phyloP scores from a whole-genome alignment of 2,329 filamentous ascomycete species.

The Fusarium sp. region DNA sequence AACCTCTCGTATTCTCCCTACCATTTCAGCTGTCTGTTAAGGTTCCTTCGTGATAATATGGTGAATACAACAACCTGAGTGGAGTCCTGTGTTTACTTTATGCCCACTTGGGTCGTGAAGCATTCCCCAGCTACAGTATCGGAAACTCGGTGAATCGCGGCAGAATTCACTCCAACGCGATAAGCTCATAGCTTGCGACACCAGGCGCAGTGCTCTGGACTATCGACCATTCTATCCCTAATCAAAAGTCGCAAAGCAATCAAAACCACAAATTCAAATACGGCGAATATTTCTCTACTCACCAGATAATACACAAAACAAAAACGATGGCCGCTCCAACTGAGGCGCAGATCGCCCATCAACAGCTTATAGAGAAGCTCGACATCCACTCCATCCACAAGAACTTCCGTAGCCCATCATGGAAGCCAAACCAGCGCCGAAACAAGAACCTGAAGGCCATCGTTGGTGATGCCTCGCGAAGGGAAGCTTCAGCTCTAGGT shows the following conservation, averaged over 20 bases:
- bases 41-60: neutral
- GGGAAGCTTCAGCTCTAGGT: conserved; percentile 87
- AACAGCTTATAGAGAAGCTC: conserved; percentile 86
- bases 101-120: neutral
- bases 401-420: conserved; percentile 88
- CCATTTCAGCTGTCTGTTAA: conserved; percentile 19
- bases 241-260: neutral
- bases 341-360: conserved; percentile 82
- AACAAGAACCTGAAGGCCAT: conserved; percentile 99
- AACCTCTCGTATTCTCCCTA: neutral
- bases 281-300: neutral
- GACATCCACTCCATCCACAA: conserved; percentile 90
- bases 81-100: conserved; percentile 41
- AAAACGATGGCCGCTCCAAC: conserved; percentile 70
- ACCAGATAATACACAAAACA: conserved; percentile 21
- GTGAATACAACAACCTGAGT: neutral
- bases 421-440: conserved; percentile 92
- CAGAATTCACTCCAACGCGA: conserved; percentile 46
- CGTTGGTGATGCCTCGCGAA: conserved; percentile 85
- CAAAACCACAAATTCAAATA: neutral
- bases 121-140: conserved; percentile 6
- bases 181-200: conserved; percentile 23
- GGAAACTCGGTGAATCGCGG: conserved; percentile 49
- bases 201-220: neutral
- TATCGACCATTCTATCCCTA: neutral